These are phyloP conservation scores for Candida pseudoviswanathii DNA, from an alignment of 1,139 yeast species.

Conservation along the genomic window DNA sequence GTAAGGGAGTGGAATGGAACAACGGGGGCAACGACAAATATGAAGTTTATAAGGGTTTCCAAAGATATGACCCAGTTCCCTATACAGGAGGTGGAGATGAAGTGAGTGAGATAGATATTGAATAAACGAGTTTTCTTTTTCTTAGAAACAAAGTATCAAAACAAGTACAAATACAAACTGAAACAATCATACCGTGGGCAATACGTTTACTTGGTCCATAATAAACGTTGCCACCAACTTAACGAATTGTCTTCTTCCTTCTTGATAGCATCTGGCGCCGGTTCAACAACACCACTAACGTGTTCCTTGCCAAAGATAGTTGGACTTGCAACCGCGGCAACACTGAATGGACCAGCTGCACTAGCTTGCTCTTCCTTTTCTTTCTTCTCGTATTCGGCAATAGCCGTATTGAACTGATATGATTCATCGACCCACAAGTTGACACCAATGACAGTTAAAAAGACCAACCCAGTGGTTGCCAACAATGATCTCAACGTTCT, in stretches of 20 bases:
- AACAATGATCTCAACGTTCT: slow-evolving; percentile 27
- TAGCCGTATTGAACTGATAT: slow-evolving; percentile 2
- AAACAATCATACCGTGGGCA: background rate
- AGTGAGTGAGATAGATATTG: background rate
- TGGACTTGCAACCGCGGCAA: background rate
- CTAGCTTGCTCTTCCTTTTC: background rate
- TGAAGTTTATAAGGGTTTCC: slow-evolving; percentile 48
- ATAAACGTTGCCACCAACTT: slow-evolving; percentile 4
- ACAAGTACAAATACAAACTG: background rate
- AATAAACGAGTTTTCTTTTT: background rate
- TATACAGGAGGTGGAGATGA: slow-evolving; percentile 28
- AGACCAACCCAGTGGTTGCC: slow-evolving; percentile 38
- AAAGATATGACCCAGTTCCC: slow-evolving; percentile 34
- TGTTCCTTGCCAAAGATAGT: slow-evolving; percentile 6
- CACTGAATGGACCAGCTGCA: slow-evolving; percentile 6
- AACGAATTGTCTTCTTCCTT: background rate
- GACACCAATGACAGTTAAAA: slow-evolving; percentile 31
- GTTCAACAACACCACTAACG: background rate
- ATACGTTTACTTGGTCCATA: slow-evolving; percentile 3
- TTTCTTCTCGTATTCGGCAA: slow-evolving; percentile 6
- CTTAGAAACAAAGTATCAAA: background rate
- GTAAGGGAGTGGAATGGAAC: slow-evolving; percentile 81
- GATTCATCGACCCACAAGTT: slow-evolving; percentile 27
- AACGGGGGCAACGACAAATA: slow-evolving; percentile 71
- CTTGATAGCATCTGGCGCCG: background rate